phyloP scores from a whole-genome alignment of 1,284 basidiomycete genomes.

The Stereum hirsutum region DNA sequence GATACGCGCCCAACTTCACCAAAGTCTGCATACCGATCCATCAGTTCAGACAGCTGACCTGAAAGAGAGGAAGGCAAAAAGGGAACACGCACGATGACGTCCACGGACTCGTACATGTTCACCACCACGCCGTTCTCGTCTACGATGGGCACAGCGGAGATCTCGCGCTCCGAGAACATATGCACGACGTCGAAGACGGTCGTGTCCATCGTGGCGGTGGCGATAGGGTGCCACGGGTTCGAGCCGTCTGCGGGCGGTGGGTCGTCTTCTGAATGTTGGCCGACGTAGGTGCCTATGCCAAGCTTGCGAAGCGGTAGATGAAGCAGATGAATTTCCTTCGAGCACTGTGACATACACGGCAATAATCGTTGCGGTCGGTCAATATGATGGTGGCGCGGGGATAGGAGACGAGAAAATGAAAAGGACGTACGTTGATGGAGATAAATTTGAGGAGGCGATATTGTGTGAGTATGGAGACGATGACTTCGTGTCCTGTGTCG shows the following conservation, averaged over 20 bases:
- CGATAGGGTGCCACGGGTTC: conserved; percentile 82
- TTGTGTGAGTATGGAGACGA: conserved; percentile 94
- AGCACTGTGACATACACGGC: conserved; percentile 48
- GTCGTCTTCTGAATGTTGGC: conserved; percentile 29
- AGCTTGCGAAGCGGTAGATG: conserved; percentile 79
- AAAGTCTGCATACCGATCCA: conserved; percentile 56
- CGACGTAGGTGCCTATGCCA: conserved; percentile 90
- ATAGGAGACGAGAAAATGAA: conserved; percentile 5
- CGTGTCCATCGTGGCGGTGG: conserved; percentile 87
- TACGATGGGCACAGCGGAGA: conserved; percentile 95
- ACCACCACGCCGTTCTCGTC: conserved; percentile 91
- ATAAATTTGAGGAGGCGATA: conserved; percentile 98
- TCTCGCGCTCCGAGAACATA: conserved; percentile 94
- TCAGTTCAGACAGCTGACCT: conserved; percentile 1
- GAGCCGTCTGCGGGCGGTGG: conserved; percentile 30
- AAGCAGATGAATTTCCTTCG: conserved; percentile 67
- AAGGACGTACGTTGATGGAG: conserved; percentile 82
- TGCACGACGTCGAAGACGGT: conserved; percentile 98
- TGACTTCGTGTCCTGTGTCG: conserved; percentile 91
- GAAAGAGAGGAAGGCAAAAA: conserved; percentile 6
- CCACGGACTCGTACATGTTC: conserved; percentile 97
- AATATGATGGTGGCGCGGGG: conserved; percentile 3
- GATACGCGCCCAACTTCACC: conserved; percentile 91
- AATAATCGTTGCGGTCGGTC: conserved; percentile 5
- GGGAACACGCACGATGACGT: conserved; percentile 79